Evolutionary conservation across 306 rosid genomes (phyloP), one percentile per base, ranked within the genome.

Genomic region (Inga oerstediana): DNA sequence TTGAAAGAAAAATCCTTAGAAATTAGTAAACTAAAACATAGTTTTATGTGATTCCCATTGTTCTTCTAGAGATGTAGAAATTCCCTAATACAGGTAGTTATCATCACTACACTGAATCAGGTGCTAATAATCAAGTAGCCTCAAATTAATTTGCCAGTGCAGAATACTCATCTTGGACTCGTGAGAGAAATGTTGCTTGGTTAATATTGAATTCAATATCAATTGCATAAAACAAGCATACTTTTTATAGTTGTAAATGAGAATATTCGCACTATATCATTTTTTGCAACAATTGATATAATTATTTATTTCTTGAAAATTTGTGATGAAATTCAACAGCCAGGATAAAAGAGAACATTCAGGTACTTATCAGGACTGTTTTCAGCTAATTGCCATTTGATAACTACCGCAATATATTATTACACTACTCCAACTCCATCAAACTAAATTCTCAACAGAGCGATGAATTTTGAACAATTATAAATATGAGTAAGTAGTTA

Each of bases 41-140:
- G 49, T 45, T n/a, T 24, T 66, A n/a, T 43, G 32, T 32, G 52
- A 74, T 52, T 69, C 39, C 46, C 84, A 66, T 48, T 72, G 52
- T 56, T 73, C 61, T 16, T 61, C 56, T 48, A n/a, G 77, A 52
- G 70, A 72, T 67, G 66, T n/a, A 66, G 61, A 71, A 71, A 74
- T 82, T 79, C 61, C 41, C 30, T 39, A 15, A 20, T 34, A n/a
- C 30, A 78, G n/a, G 35, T 30, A 45, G 35, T 64, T 7, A 10
- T 5, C 51, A 46, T 74, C 75, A 54, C 72, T 54, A 45, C 78
- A 74, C 27, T 51, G 64, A 51, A 74, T 74, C 30, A 32, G 30
- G 30, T 41, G 56, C 44, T 70, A 32, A 61, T 41, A 78, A 59
- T 78, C 74, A 82, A 48, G 75, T 73, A 77, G 37, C 82, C 59